Evolutionary conservation across 169 alveolate species (phyloP), one percentile per base, ranked within the genome.

Genomic region (Plasmodium malariae): DNA sequence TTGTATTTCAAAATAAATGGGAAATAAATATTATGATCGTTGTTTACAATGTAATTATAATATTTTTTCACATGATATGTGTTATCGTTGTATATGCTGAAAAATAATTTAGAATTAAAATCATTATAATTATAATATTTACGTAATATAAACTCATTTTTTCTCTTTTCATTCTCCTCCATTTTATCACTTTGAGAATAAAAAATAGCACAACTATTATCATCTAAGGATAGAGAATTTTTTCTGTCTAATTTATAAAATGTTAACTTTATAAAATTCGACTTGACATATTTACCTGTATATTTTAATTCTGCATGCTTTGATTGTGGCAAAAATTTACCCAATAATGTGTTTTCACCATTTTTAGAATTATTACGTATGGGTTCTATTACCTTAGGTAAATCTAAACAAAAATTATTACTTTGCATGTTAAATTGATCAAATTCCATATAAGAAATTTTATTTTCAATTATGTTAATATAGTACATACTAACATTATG

Each of bases 151-250:
- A 49, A 30, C 0, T 9, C 11, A 12, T 32, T 17, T 51, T 54
- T 55, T n/a, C 21, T 62, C 12, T 34, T 32, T 7, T 32, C 26
- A 14, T 17, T 51, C 12, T 14, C 26, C 4, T 63, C 28, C 12
- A 6, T 0, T 60, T n/a, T 62, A 24, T 49, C 34, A 40, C 51
- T 32, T 54, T 80, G 90, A 0, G 55, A n/a, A 51, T 80, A 67
- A 80, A 80, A 80, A 65, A 80, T 80, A 30, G 65, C 48, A 40
- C 72, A 80, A 28, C 90, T 71, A 24, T 80, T 80, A 49, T 80
- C 90, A 40, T 67, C 7, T n/a, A 80, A 19, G 12, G 37, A 17
- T 45, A 80, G 45, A 6, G 36, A 12, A 19, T 65, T 62, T 65
- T 59, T 80, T 80, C 90, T 63, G 72, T 80, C 90, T 45, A 32